phyloP scores from a whole-genome alignment of 257 asterid genomes.

The Solanum acaule region DNA sequence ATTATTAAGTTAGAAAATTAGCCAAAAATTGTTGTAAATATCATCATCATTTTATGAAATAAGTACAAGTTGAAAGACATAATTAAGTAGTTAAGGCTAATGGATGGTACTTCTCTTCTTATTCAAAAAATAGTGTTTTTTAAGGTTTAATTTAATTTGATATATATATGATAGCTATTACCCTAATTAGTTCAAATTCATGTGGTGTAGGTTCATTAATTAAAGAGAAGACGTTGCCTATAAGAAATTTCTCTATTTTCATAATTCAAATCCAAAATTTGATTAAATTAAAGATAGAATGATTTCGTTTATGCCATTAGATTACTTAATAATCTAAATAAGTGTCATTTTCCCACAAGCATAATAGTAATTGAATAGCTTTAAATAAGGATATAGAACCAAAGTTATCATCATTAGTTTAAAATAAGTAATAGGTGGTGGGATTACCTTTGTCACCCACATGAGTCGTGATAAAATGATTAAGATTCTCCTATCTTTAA shows the following conservation, averaged over 20 bases:
- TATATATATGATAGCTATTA: neutral
- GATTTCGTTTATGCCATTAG: neutral
- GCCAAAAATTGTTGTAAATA: neutral
- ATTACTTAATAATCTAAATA: neutral
- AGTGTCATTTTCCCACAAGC: neutral
- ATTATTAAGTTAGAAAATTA: neutral
- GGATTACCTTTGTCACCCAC: constrained; percentile 14
- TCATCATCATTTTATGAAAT: too few relatives aligned
- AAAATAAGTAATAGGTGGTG: constrained; percentile 26
- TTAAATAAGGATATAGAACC: neutral
- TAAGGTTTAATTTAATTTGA: neutral
- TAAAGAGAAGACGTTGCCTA: neutral
- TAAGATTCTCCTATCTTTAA: neutral
- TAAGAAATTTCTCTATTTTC: neutral
- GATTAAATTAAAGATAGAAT: neutral
- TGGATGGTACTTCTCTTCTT: neutral
- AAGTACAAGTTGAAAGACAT: too few relatives aligned
- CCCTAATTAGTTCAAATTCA: neutral
- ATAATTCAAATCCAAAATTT: neutral
- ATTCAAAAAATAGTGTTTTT: neutral
- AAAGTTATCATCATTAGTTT: constrained; percentile 30
- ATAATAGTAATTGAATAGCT: neutral
- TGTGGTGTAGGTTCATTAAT: neutral
- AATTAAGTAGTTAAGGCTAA: neutral
- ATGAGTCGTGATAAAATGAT: neutral